Percentiles rank a stretch among this genome's conserved stretches.
Evolutionary conservation across 768 basidiomycete species (phyloP).

Genomic region (Arthromyces matolae): DNA sequence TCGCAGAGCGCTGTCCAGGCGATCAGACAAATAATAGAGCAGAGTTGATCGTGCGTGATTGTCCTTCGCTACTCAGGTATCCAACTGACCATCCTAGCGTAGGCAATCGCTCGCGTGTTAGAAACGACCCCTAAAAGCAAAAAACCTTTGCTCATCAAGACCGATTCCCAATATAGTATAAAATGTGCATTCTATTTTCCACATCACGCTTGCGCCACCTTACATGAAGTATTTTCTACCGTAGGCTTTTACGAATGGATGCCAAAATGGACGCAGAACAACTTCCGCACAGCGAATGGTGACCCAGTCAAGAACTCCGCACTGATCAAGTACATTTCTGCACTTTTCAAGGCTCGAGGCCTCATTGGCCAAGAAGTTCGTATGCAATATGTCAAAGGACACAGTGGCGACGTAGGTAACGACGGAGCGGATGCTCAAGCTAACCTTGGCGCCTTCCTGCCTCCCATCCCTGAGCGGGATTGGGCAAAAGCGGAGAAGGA

Average conservation of each 20-base stretch:
- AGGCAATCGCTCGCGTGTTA: conserved; percentile 84
- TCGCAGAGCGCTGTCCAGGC: conserved; percentile 80
- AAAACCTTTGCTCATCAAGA: conserved; percentile 66
- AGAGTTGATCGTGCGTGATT: conserved; percentile 68
- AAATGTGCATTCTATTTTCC: conserved; percentile 57
- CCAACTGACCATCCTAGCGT: conserved; percentile 3
- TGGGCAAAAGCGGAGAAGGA: conserved; percentile 44
- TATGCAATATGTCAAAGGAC: conserved; percentile 76
- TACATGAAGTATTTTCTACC: conserved; percentile 4
- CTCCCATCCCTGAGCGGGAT: conserved; percentile 46
- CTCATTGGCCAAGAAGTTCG: conserved; percentile 50
- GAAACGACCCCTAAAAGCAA: conserved; percentile 62
- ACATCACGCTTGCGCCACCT: too few species aligned
- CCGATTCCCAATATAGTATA: conserved; percentile 85
- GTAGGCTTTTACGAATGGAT: conserved; percentile 71
- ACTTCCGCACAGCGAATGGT: conserved; percentile 45
- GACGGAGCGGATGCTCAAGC: conserved; percentile 82
- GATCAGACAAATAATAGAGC: conserved; percentile 86
- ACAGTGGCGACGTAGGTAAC: conserved; percentile 76
- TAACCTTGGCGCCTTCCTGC: conserved; percentile 47
- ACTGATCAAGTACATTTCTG: conserved; percentile 67
- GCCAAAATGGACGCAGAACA: conserved; percentile 56
- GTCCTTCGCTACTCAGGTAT: not conserved
- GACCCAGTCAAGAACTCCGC: conserved; percentile 66
- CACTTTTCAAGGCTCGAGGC: conserved; percentile 54